Evolutionary conservation across 495 filamentous ascomycete species (phyloP).

Genomic region (Penicillium mononematosum): DNA sequence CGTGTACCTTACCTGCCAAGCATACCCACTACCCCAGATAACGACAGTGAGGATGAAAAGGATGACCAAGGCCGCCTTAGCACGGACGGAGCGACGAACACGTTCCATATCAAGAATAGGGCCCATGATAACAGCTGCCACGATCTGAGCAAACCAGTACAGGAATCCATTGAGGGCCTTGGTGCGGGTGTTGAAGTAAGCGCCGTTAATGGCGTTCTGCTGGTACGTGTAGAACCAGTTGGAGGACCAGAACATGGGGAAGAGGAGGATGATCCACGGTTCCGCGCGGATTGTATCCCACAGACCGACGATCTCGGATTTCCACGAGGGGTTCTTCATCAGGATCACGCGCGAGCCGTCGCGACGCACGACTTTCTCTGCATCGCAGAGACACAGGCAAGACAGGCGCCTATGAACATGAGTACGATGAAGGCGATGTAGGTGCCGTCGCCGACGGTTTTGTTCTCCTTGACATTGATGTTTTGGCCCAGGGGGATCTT

Average conservation of each 20-base stretch:
- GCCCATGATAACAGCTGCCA: constrained; percentile 47
- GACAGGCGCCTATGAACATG: constrained; percentile 52
- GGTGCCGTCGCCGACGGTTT: constrained; percentile 47
- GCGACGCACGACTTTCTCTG: constrained; percentile 65
- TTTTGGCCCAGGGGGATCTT: constrained; percentile 47
- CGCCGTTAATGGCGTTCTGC: constrained; percentile 52
- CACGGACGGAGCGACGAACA: constrained; percentile 42
- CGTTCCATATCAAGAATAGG: constrained; percentile 41
- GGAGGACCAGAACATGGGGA: constrained; percentile 59
- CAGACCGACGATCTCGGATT: constrained; percentile 43
- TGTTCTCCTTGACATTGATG: constrained; percentile 34
- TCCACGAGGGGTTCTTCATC: constrained; percentile 79
- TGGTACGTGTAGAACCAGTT: constrained; percentile 81
- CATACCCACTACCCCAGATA: constrained; percentile 54
- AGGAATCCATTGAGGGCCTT: constrained; percentile 49
- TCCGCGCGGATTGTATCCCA: constrained; percentile 40
- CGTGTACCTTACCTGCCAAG: constrained; percentile 48
- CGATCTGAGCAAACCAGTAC: constrained; percentile 55
- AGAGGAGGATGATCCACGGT: constrained; percentile 44
- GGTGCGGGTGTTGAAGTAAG: constrained; percentile 48
- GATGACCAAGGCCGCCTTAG: constrained; percentile 38
- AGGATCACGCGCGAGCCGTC: constrained; percentile 77
- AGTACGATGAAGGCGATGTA: constrained; percentile 54
- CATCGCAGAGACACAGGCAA: constrained; percentile 59
- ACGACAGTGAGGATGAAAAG: constrained; percentile 43